Percentiles rank a stretch among this genome's conserved stretches.
These are phyloP conservation scores for Cutaneotrichosporon arboriforme DNA, from an alignment of 1,284 basidiomycete genomes.

Conservation along the genomic window DNA sequence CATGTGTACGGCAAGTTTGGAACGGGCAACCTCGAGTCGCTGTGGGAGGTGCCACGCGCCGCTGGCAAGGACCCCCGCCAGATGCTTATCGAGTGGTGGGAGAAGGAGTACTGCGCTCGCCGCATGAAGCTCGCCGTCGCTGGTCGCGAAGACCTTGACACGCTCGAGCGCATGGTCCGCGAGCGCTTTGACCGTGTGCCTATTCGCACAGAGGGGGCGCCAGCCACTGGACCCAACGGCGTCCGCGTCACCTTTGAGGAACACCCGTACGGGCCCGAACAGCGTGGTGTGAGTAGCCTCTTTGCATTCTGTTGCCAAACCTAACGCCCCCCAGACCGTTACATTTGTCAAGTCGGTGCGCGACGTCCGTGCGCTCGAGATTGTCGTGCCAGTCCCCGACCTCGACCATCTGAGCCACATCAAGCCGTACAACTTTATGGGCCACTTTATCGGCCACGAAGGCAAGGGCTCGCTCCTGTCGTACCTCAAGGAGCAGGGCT, in stretches of 20 bases:
- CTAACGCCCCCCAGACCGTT: constrained; percentile 59
- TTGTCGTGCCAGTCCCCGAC: constrained; percentile 83
- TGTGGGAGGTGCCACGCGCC: constrained; percentile 58
- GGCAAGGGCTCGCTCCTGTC: constrained; percentile 89
- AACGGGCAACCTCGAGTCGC: constrained; percentile 78
- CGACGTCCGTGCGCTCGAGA: constrained; percentile 78
- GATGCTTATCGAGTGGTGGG: constrained; percentile 93
- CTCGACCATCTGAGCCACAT: constrained; percentile 71
- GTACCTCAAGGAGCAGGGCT: constrained; percentile 85
- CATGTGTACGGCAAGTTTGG: constrained; percentile 92
- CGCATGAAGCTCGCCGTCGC: constrained; percentile 88
- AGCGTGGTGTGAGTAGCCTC: constrained; percentile 62
- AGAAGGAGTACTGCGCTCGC: constrained; percentile 84
- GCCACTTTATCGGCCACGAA: constrained; percentile 92
- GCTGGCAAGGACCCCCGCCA: constrained; percentile 79
- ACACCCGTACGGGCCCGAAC: constrained; percentile 67
- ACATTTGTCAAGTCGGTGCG: constrained; percentile 86
- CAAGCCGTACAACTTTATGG: constrained; percentile 75
- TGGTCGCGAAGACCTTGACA: constrained; percentile 64
- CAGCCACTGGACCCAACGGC: constrained; percentile 35
- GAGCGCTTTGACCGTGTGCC: constrained; percentile 42
- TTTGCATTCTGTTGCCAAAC: background rate
- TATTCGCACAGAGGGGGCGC: constrained; percentile 35
- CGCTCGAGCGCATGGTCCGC: constrained; percentile 43
- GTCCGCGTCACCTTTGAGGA: constrained; percentile 57